Evolutionary conservation across 164 flowering plant species (phyloP), one percentile per base, ranked within the genome.

Genomic region (Piper betle): DNA sequence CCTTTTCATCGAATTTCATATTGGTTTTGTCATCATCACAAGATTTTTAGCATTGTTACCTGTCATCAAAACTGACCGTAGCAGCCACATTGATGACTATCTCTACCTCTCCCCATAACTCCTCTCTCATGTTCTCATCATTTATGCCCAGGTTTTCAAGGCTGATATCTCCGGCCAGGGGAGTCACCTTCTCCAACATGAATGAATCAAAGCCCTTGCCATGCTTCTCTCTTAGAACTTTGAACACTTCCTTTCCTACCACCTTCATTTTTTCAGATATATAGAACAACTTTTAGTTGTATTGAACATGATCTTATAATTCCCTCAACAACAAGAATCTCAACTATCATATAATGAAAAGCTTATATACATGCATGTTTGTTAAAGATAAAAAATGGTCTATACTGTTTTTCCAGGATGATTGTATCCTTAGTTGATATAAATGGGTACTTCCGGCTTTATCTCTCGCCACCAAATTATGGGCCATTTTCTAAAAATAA

Each of bases 31-130:
- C 10, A n/a, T n/a, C 10, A 3, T 16, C 17, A 2, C 56, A n/a
- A 7, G 25, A 20, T 1, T 20, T 55, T 33, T 17, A 33, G 7
- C 33, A 38, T 25, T 9, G 11, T 55, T 62, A 76, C 84, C 84
- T 81, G 50, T 75, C 82, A 61, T 81, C 81, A 71, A 86, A 86
- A 52, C 76, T 73, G 52, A 83, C 79, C 0, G 82, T 79, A 17
- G 46, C 46, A 42, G 46, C 46, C 2, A 42, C 46, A 42, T 42
- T 42, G 7, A 42, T 11, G 11, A 42, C 11, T 0, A 42, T 2
- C 7, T 42, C 46, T 6, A 11, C 7, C 11, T 42, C 46, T 11
- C 46, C 11, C 46, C 1, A 42, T 6, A 42, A 0, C 11, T 11
- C 46, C 11, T 42, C 46, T 42, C 11, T 42, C 7, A 42, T 6